Conservation (phyloP, 371 early-diverging fungal species). For the Funneliformis caledonium region DNA sequence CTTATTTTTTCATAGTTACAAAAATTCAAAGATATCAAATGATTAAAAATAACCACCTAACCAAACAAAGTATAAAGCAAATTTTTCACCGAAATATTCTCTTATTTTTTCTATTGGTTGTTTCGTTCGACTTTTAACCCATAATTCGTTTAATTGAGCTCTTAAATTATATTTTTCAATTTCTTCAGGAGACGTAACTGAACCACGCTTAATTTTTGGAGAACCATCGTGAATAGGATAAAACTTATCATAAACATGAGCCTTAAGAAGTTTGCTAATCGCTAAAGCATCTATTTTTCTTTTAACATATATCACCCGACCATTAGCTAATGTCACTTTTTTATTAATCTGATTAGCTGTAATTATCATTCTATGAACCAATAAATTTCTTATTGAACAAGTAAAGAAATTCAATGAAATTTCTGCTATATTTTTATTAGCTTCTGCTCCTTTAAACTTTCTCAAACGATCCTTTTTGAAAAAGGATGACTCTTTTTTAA, state of each 20-base stretch:
- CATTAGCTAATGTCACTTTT: background rate
- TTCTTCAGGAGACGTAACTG: background rate
- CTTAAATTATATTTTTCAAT: background rate
- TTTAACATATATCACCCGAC: background rate
- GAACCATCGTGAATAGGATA: conserved; percentile 37
- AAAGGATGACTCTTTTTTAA: conserved; percentile 15
- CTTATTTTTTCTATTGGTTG: conserved; percentile 55
- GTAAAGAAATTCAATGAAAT: conserved; percentile 24
- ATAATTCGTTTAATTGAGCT: conserved; percentile 9
- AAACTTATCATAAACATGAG: background rate
- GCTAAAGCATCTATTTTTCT: background rate
- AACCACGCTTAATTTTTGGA: background rate
- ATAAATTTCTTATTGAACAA: conserved; percentile 12
- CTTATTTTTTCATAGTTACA: background rate
- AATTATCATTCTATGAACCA: conserved; percentile 18
- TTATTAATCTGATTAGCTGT: background rate
- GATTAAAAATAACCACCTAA: conserved; percentile 42
- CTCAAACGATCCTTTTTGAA: conserved; percentile 3
- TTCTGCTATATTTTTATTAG: background rate
- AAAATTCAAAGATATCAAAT: background rate
- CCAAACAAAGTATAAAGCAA: conserved; percentile 68
- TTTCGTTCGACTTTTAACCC: conserved; percentile 6
- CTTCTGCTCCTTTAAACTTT: conserved; percentile 6
- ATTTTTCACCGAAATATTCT: conserved; percentile 64
- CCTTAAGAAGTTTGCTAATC: background rate